Evolutionary conservation across 1,139 yeast genomes (phyloP).

Genomic region (Yamadazyma diospyri): DNA sequence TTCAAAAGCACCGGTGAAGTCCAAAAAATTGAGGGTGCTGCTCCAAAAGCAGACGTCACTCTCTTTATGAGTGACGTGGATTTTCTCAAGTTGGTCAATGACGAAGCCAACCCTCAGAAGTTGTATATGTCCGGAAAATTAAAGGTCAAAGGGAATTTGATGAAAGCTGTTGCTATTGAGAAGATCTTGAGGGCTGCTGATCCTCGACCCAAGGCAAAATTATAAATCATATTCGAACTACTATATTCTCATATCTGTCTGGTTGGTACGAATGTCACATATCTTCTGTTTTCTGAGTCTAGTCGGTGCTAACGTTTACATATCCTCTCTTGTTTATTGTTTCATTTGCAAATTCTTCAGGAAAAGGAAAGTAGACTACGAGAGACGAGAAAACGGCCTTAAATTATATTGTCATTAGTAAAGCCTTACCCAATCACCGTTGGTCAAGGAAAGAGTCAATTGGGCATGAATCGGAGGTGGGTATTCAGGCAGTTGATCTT

Average conservation of each 20-base stretch:
- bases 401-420: no score
- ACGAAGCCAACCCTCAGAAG: constrained; percentile 23
- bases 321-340: no score
- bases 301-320: no score
- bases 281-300: no score
- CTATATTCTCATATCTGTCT: no score
- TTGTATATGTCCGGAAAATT: constrained; percentile 22
- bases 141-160: constrained; percentile 23
- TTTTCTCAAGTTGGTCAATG: constrained; percentile 21
- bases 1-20: constrained; percentile 20
- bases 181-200: constrained; percentile 23
- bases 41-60: constrained; percentile 20
- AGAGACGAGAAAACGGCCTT: no score
- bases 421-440: constrained; percentile 22
- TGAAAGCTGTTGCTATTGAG: constrained; percentile 24
- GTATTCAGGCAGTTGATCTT: constrained; percentile 19
- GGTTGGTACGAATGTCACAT: no score
- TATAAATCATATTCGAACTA: no score
- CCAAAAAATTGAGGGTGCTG: constrained; percentile 17
- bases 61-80: constrained; percentile 20
- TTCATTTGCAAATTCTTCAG: no score
- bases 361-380: no score
- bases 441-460: constrained; percentile 25
- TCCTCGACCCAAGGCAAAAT: constrained; percentile 21
- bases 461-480: constrained; percentile 32